These are phyloP conservation scores for Trichoderma asperelloides DNA, from an alignment of 495 filamentous ascomycete species.

Conservation along the genomic window DNA sequence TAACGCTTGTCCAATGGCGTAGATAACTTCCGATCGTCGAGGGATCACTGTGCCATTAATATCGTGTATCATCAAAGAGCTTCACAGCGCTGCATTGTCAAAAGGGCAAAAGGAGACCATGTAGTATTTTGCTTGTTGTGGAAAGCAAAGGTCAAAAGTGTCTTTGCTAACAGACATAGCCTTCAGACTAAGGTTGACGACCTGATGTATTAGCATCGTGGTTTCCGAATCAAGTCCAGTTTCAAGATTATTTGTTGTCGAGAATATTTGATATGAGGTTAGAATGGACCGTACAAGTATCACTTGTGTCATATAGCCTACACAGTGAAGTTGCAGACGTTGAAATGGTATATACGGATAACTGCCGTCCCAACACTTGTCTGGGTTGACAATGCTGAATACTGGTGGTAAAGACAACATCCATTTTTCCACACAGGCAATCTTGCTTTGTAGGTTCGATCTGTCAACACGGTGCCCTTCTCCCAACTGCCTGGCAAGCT, in stretches of 20 bases:
- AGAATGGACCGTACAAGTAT: background rate
- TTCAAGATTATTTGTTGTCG: background rate
- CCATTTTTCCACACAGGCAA: background rate
- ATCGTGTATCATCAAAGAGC: background rate
- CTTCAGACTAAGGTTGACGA: background rate
- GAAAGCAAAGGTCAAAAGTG: conserved; percentile 1
- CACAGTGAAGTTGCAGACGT: background rate
- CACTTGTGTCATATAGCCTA: background rate
- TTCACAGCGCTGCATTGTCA: background rate
- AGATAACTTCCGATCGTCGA: background rate
- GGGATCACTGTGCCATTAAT: background rate
- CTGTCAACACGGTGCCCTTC: background rate
- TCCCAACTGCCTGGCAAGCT: background rate
- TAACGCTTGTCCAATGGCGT: background rate
- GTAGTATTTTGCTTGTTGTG: background rate
- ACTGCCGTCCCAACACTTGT: background rate
- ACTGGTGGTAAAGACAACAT: background rate
- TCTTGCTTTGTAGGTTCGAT: background rate
- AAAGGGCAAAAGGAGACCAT: background rate
- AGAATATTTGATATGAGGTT: background rate
- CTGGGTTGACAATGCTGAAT: background rate
- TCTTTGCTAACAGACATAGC: conserved; percentile 4
- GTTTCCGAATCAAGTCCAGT: background rate
- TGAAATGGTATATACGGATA: background rate
- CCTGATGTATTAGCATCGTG: background rate